These are phyloP conservation scores for Seiridium unicorne DNA, from an alignment of 2,329 filamentous ascomycete genomes.

Conservation along the genomic window DNA sequence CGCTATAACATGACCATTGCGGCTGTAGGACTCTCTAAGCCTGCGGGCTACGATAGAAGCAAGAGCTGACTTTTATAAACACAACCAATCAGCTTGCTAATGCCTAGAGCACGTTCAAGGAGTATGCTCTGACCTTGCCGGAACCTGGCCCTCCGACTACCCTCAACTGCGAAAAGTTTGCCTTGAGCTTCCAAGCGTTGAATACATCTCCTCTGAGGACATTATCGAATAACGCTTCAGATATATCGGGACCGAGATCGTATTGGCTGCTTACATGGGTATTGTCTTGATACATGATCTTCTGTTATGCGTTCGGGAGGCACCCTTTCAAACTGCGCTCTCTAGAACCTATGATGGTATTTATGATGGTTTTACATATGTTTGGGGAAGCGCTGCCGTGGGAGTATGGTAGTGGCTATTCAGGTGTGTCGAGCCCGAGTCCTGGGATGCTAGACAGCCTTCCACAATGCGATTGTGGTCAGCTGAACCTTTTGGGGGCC, in stretches of 20 bases:
- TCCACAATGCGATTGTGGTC: no score
- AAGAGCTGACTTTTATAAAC: not conserved
- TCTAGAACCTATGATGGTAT: no score
- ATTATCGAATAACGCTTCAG: not conserved
- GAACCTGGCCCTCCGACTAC: conserved; percentile 1
- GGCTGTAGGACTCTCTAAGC: not conserved
- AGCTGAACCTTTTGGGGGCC: no score
- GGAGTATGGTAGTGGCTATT: no score
- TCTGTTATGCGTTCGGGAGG: not conserved
- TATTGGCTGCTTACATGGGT: not conserved
- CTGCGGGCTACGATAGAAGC: not conserved
- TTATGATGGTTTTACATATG: no score
- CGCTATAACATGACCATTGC: not conserved
- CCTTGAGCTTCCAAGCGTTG: not conserved
- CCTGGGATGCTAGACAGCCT: no score
- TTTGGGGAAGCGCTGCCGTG: no score
- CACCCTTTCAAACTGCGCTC: no score
- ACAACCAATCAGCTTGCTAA: not conserved
- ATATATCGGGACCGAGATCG: not conserved
- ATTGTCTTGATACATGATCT: not conserved
- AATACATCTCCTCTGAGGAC: not conserved
- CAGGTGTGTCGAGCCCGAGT: no score
- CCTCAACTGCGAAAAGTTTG: not conserved
- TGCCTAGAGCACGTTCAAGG: not conserved
- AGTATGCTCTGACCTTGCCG: not conserved